Evolutionary conservation across 768 basidiomycete species (phyloP), one percentile per base, ranked within the genome.

Genomic region (Mycena galericulata): DNA sequence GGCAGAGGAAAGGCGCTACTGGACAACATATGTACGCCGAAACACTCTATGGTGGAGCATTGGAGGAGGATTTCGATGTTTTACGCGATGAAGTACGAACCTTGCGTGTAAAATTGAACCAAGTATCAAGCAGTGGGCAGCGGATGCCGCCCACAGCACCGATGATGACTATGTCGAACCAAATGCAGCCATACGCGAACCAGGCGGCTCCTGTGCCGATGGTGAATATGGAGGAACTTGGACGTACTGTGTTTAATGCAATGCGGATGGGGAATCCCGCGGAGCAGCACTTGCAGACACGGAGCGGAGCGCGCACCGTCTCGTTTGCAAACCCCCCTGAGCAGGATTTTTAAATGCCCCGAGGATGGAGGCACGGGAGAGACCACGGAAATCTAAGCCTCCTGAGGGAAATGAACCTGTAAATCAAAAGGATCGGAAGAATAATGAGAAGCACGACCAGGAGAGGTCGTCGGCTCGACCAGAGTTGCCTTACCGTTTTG

Each of bases 291-390:
- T 12, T 68, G 1, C 43, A 53, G 40, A 68, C 67, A 22, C 15
- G 62, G 29, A 63, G 62, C 15, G 18, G 26, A 53, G 34, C 63
- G n/a, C 45, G 55, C 1, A 38, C 18, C 14, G 51, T 54, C 0
- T 1, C 36, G 9, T 55, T 55, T 20, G 26, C 43, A 10, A 32
- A 62, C 4, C 55, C 65, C 1, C 57, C 50, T 0, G 56, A 66
- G 56, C 47, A 51, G 66, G 66, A 55, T 67, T 67, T 67, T 67
- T 67, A 40, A 49, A 47, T 4, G 24, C 34, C 41, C 24, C 66
- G 32, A 56, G 20, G 66, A 67, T 54, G 53, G 66, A 65, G 63
- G 63, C 51, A 14, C 47, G 60, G 34, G 20, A 11, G 12, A 43
- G 20, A 38, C 5, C 61, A 30, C 24, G 22, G 20, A 11, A 18